Evolutionary conservation across 1,139 yeast genomes (phyloP).

Genomic region (Meyerozyma smithsonii): DNA sequence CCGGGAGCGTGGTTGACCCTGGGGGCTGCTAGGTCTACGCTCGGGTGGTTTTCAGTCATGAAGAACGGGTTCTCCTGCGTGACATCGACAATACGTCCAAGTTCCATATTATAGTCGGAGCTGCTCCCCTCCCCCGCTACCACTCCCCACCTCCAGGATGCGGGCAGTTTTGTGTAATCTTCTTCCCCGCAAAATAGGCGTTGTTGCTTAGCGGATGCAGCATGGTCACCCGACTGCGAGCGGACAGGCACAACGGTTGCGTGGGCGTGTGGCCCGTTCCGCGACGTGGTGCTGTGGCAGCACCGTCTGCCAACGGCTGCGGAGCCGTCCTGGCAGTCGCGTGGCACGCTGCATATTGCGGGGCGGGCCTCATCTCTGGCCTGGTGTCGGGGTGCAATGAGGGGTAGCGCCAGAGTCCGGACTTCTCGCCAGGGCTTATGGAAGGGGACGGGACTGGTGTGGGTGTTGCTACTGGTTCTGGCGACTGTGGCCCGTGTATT

Average conservation of each 20-base stretch:
- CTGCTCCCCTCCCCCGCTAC: constrained; percentile 2
- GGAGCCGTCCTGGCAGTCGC: not conserved
- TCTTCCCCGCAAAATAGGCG: constrained; percentile 1
- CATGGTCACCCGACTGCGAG: too few relatives aligned
- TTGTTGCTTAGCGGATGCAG: too few relatives aligned
- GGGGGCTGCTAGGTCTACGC: not conserved
- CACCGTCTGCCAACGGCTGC: not conserved
- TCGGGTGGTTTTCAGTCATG: not conserved
- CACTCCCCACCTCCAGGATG: constrained; percentile 3
- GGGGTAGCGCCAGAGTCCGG: too few relatives aligned
- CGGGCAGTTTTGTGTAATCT: not conserved
- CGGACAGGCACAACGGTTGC: too few relatives aligned
- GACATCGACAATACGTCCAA: not conserved
- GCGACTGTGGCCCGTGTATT: too few relatives aligned
- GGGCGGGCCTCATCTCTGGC: not conserved
- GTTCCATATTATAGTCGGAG: not conserved
- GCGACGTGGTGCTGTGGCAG: too few relatives aligned
- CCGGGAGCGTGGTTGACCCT: not conserved
- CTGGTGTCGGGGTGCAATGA: not conserved
- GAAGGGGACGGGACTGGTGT: too few relatives aligned
- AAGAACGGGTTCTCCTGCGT: not conserved
- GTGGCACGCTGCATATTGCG: too few relatives aligned
- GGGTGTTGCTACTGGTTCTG: too few relatives aligned
- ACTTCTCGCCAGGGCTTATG: too few relatives aligned
- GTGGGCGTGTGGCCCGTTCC: too few relatives aligned